phyloP scores from a whole-genome alignment of 208 protist genomes.

The Strigomonas culicis region DNA sequence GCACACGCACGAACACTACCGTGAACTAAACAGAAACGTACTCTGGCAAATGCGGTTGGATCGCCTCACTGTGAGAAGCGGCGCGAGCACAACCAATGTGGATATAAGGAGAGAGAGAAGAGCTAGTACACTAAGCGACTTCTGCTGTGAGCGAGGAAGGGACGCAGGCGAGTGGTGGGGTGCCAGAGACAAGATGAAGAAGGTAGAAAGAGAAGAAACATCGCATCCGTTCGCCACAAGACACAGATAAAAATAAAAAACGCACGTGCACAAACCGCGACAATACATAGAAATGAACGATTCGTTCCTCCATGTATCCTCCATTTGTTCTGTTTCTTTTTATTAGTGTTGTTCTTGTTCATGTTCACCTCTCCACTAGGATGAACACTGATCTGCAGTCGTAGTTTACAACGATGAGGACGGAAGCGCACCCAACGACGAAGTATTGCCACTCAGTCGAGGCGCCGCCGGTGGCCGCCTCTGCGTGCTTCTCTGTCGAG shows the following conservation, averaged over 20 bases:
- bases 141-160: neutral
- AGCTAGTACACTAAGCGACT: neutral
- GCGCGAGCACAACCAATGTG: neutral
- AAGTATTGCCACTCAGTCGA: too few species aligned
- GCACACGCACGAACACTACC: too few species aligned
- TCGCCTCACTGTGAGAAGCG: too few species aligned
- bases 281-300: neutral
- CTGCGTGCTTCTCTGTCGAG: slow-evolving; percentile 12
- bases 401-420: too few species aligned
- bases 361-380: neutral
- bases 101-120: neutral
- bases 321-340: neutral
- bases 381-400: too few species aligned
- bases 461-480: neutral
- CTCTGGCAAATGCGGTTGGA: too few species aligned
- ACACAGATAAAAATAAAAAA: neutral
- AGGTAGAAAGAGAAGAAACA: neutral
- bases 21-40: too few species aligned
- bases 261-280: neutral
- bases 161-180: neutral
- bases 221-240: neutral
- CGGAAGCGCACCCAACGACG: too few species aligned
- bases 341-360: neutral
- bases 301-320: neutral
- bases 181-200: neutral